These are phyloP conservation scores for Lithohypha guttulata DNA, from an alignment of 2,329 filamentous ascomycete genomes.

Conservation along the genomic window DNA sequence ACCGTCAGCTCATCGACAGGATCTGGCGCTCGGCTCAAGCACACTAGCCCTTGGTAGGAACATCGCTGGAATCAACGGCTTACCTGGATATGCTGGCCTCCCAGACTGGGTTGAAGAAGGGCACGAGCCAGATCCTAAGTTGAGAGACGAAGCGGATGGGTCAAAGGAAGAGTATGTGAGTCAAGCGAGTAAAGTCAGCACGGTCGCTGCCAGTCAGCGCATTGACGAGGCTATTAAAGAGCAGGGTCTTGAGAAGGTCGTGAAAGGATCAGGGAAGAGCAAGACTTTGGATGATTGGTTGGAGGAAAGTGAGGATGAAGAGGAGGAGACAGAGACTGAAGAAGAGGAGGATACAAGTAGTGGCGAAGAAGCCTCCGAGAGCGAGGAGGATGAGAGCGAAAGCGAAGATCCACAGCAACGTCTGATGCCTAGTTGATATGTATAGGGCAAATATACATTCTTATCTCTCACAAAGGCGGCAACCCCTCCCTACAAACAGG, in stretches of 20 bases:
- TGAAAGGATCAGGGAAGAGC: constrained; percentile 37
- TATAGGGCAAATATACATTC: no score
- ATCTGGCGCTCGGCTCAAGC: constrained; percentile 69
- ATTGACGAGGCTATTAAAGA: constrained; percentile 35
- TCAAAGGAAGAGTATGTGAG: constrained; percentile 25
- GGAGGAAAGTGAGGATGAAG: constrained; percentile 57
- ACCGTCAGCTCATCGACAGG: constrained; percentile 72
- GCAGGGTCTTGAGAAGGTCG: constrained; percentile 26
- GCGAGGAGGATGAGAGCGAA: constrained; percentile 37
- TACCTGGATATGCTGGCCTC: constrained; percentile 67
- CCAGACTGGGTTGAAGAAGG: constrained; percentile 78
- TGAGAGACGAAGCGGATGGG: constrained; percentile 51
- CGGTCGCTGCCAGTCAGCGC: constrained; percentile 30
- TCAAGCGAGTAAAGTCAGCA: constrained; percentile 25
- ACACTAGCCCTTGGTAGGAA: constrained; percentile 68
- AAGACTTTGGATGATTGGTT: constrained; percentile 93
- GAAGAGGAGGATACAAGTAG: constrained; percentile 41
- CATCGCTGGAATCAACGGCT: constrained; percentile 59
- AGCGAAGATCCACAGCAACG: constrained; percentile 9
- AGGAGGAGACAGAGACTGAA: constrained; percentile 45
- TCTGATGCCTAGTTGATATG: constrained; percentile 8
- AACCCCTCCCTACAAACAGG: constrained; percentile 87
- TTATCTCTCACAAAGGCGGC: constrained; percentile 69
- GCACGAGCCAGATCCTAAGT: constrained; percentile 62
- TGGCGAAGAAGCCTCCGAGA: constrained; percentile 42